Evolutionary conservation across 73 alveolate species (phyloP), one percentile per base, ranked within the genome.

Genomic region (Symbiodinium pilosum): DNA sequence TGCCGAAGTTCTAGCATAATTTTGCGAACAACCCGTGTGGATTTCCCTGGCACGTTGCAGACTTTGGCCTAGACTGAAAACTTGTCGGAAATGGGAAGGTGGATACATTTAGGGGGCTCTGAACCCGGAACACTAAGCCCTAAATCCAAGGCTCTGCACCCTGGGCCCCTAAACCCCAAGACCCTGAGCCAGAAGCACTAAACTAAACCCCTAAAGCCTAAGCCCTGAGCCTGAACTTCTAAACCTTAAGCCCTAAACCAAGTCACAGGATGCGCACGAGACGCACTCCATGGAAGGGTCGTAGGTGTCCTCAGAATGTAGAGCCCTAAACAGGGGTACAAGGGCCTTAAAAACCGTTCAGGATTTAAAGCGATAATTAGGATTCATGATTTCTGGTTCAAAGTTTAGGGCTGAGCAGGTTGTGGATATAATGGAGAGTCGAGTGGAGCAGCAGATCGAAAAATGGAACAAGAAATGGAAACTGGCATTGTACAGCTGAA

Each of bases 201-300:
- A 11, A 5, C 94, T 99, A 9, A 28, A 4, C 81, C 41, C 20
- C 81, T 20, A 1, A n/a, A 38, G 41, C 34, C 99, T 12, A 99
- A 99, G 98, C 99, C 99, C 98, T 99, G 99, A 44, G 99, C 99
- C 94, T 99, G 12, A 28, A 4, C 81, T 20, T 14, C 81, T 20
- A 1, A n/a, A 38, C 21, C 34, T 99, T 12, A 99, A 99, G 98
- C 99, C 99, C 98, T 99, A 99, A 44, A 99, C 99, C n/a, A n/a
- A n/a, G 75, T 99, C 99, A 99, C 99, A 99, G 84, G 99, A 99
- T 43, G 99, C 99, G 99, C 99, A 99, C 42, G 99, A 99, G 34
- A 99, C 99, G 54, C 99, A 99, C 98, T 94, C 86, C 98, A 93
- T 86, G 99, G 99, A 99, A 28, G 99, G 84, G 41, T 86, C 93